Base-by-base conservation (phyloP, 352 stramenopile species). In the Thraustotheca clavata region DNA sequence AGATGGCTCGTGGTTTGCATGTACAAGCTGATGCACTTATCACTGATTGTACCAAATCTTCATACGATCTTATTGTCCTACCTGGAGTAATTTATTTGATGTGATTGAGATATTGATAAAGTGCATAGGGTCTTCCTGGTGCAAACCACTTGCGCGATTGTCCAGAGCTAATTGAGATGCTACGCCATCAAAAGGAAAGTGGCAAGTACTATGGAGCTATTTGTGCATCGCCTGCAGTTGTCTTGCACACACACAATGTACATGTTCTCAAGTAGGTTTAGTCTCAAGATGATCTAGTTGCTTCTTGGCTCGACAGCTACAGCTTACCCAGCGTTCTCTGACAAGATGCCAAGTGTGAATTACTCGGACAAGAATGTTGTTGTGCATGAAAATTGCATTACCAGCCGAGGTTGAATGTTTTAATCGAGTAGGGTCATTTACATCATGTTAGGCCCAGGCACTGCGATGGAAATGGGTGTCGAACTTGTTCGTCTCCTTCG, bases 381-480 rank as follows among this genome's bases (percentile, higher is more conserved):
- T 27, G 79, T 91, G 20, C 76, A 80, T 5, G 76, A 69, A 63
- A 83, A 88, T 48, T 93, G 83, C 46, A 67, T 93, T 55, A 93
- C 81, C 24, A 93, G 83, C 60, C 79, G 83, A 67, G 83, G 57
- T 65, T 52, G 14, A 12, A 38, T 36, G 5, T 36, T 65, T 38
- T 22, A 22, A 14, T 14, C 43, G 12, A 14, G 27, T 22, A 43
- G 38, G 16, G 32, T 16, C 9, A 47, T 24, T n/a, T 0, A 11
- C 41, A 24, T 2, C 9, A 22, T 40, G 31, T 16, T 4, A 65
- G 57, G 83, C 0, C 83, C 83, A 8, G 83, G 72, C 3, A 93
- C 83, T 14, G 79, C 83, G 18, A 93, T 93, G 81, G 77, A 77
- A 22, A 89, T 93, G 78, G 81, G 78, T 6, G 70, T 93, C 39